phyloP scores from a whole-genome alignment of 441 rosid species.

The Erodium moschatum region DNA sequence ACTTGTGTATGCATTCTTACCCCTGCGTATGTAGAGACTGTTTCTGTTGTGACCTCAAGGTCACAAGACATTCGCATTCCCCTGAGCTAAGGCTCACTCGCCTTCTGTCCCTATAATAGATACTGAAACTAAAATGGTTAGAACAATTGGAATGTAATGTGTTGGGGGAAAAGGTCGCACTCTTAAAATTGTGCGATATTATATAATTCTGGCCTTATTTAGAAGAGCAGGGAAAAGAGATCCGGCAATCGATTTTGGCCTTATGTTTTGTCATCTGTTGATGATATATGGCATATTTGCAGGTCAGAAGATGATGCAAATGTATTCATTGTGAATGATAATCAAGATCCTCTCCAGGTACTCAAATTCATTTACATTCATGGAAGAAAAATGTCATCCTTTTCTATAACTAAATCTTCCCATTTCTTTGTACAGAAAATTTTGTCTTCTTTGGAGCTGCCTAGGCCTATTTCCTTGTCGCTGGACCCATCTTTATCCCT shows the following conservation, averaged over 20 bases:
- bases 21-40: neutral
- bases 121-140: neutral
- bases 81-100: neutral
- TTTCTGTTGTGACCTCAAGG: neutral
- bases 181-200: neutral
- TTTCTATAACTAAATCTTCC: slow-evolving; percentile 13
- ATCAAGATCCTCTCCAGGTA: slow-evolving; percentile 87
- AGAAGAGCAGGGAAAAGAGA: neutral
- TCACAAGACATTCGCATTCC: neutral
- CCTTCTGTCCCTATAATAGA: neutral
- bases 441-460: slow-evolving; percentile 85
- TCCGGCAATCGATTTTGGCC: slow-evolving; percentile 41
- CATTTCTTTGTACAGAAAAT: slow-evolving; percentile 49
- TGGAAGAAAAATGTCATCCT: slow-evolving; percentile 1
- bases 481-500: slow-evolving; percentile 42
- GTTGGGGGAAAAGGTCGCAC: neutral
- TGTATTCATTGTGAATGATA: slow-evolving; percentile 82
- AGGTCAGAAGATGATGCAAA: slow-evolving; percentile 91
- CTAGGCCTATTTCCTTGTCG: slow-evolving; percentile 64
- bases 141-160: neutral
- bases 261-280: slow-evolving; percentile 15
- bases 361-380: neutral
- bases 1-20: neutral
- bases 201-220: neutral
- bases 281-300: slow-evolving; percentile 22